Base-by-base conservation (phyloP, 2,329 filamentous ascomycete genomes). In the Diplodia scrobiculata region DNA sequence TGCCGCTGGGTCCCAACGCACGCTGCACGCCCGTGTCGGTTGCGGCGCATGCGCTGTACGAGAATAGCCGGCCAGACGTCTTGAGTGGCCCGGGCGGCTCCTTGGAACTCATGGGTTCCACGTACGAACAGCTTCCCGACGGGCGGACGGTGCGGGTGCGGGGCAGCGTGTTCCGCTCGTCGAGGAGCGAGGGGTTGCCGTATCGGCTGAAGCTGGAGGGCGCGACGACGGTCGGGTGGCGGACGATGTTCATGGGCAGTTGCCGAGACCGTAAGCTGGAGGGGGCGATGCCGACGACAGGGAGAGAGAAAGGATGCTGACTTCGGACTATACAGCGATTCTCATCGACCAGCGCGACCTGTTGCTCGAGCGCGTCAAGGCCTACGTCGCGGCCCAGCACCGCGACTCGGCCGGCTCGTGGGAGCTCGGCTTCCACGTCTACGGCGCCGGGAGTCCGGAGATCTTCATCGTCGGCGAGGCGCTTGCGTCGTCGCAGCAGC, bases 201-300 rank as follows among this genome's bases (percentile, higher is more conserved):
- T 84, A 84, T 67, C 78, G 79, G 21, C 70, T 84, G 19, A 85
- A 85, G 68, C 72, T 85, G 0, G 82, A 85, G 69, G 83, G 76
- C 0, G 83, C 79, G 0, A 73, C 70, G 2, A 68, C 79, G 1
- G 68, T 77, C 3, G 83, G 83, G 1, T 81, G 80, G 67, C 76
- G 81, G 3, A 76, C 79, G 0, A 78, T 81, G 41, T 83, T 79
- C 62, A 76, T 84, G 68, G 83, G 83, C 0, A 77, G 74, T 21
- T 73, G 84, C 45, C 70, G 77, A 55, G 83, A 84, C 65, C 69
- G 70, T 71, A 59, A 68, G 69, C 9, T 21, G 3, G n/a, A n/a
- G n/a, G 6, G 1, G 32, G 7, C 10, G 7, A 10, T 36, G 34
- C 10, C 9, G 32, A 34, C 9, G 32, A 10, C 1, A 34, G 32